phyloP scores from a whole-genome alignment of 192 early-diverging fungal genomes.

The Phycomyces blakesleeanus region DNA sequence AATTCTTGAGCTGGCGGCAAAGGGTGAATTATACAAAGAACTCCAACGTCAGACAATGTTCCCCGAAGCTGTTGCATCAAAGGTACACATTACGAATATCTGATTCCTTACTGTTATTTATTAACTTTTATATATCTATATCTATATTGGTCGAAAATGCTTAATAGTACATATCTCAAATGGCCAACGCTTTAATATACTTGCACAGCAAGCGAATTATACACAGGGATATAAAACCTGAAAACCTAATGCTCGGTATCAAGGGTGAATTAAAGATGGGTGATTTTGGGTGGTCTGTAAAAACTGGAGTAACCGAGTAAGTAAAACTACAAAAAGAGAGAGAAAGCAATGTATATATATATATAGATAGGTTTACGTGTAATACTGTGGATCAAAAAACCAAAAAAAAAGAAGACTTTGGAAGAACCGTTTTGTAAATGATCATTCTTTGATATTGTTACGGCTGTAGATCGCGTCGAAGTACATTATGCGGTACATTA shows the following conservation, averaged over 20 bases:
- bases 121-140: background rate
- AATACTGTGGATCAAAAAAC: no score
- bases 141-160: no score
- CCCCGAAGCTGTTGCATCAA: constrained; percentile 68
- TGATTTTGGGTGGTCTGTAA: constrained; percentile 98
- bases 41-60: constrained; percentile 70
- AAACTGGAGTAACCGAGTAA: constrained; percentile 63
- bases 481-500: constrained; percentile 90
- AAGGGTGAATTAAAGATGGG: constrained; percentile 91
- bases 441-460: no score
- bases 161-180: constrained; percentile 86
- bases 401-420: no score
- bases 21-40: constrained; percentile 89
- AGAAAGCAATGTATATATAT: no score
- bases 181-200: constrained; percentile 82
- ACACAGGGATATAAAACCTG: constrained; percentile 96
- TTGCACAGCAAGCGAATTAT: constrained; percentile 89
- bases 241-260: constrained; percentile 85
- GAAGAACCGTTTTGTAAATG: no score
- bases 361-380: no score
- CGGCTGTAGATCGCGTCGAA: constrained; percentile 52
- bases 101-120: background rate
- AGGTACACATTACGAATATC: constrained; percentile 39
- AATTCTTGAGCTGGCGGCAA: constrained; percentile 93
- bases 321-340: no score